Percentiles rank a stretch among this genome's conserved stretches.
These are phyloP conservation scores for Arctium minus DNA, from an alignment of 129 eudicot genomes.

Conservation along the genomic window DNA sequence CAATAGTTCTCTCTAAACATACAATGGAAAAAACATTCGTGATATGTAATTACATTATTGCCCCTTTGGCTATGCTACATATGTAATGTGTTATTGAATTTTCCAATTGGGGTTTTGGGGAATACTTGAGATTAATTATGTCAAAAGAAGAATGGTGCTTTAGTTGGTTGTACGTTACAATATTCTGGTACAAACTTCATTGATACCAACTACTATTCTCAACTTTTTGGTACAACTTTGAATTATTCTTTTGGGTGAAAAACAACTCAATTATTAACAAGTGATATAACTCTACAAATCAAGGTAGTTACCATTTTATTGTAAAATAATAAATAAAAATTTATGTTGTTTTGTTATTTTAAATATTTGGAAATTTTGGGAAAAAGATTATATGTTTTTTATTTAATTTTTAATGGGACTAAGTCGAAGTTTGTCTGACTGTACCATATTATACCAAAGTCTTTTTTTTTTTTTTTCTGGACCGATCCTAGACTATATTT, in stretches of 20 bases:
- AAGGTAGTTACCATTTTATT: too few species aligned
- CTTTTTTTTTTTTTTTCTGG: too few species aligned
- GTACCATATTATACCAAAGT: too few species aligned
- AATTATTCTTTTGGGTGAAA: slow-evolving; percentile 17
- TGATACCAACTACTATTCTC: slow-evolving; percentile 8
- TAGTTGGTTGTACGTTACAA: slow-evolving; percentile 1
- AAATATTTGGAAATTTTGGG: too few species aligned
- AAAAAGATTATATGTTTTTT: too few species aligned
- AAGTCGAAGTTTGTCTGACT: too few species aligned
- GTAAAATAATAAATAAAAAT: too few species aligned
- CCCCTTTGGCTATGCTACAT: not conserved
- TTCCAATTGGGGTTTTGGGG: not conserved
- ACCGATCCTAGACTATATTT: too few species aligned
- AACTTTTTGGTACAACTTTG: slow-evolving; percentile 23
- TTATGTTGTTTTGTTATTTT: too few species aligned
- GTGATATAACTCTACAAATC: too few species aligned
- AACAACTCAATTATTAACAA: not conserved
- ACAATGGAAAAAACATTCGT: not conserved
- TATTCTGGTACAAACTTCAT: slow-evolving; percentile 4
- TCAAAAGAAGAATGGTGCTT: not conserved
- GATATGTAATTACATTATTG: not conserved
- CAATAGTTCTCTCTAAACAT: not conserved
- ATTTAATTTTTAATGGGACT: too few species aligned
- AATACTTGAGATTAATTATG: slow-evolving; percentile 9
- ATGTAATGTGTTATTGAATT: not conserved